Conservation (phyloP, 192 early-diverging fungal species). For the Diversispora eburnea region DNA sequence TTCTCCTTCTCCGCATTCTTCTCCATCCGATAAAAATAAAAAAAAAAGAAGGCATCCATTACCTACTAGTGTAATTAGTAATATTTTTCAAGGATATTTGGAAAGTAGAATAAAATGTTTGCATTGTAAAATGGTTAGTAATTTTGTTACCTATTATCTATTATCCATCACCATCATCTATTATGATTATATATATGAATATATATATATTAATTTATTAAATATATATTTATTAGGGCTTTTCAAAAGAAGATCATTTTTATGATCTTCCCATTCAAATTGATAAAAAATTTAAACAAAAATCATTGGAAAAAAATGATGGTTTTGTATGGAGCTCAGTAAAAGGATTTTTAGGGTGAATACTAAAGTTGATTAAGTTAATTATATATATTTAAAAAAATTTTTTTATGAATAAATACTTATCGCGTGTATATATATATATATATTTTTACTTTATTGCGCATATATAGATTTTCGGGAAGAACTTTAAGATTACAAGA, state of each 20-base stretch:
- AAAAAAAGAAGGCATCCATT: slow-evolving; percentile 27
- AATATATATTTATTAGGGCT: slow-evolving; percentile 30
- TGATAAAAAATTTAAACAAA: slow-evolving; percentile 41
- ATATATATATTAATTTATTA: not conserved
- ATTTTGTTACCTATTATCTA: not conserved
- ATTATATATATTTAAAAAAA: not conserved
- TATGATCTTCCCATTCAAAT: slow-evolving; percentile 42
- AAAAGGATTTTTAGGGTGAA: slow-evolving; percentile 33
- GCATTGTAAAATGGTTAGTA: slow-evolving; percentile 28
- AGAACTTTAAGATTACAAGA: slow-evolving; percentile 38
- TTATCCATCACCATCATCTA: not conserved
- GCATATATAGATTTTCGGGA: slow-evolving; percentile 25
- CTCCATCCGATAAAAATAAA: not conserved
- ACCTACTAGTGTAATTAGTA: slow-evolving; percentile 38
- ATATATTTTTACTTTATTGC: not conserved
- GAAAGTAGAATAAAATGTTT: slow-evolving; percentile 40
- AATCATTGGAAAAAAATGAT: slow-evolving; percentile 29
- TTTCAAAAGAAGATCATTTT: slow-evolving; percentile 43
- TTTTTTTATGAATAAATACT: slow-evolving; percentile 3
- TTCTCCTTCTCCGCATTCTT: not conserved
- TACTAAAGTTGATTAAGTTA: slow-evolving; percentile 30
- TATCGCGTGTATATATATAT: not conserved
- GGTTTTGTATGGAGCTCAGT: slow-evolving; percentile 30
- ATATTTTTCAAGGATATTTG: slow-evolving; percentile 40
- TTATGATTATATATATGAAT: not conserved